Percentiles rank a stretch among this genome's conserved stretches.
Evolutionary conservation across 1,139 yeast species (phyloP).

Genomic region (Saccharomyces hybrid): DNA sequence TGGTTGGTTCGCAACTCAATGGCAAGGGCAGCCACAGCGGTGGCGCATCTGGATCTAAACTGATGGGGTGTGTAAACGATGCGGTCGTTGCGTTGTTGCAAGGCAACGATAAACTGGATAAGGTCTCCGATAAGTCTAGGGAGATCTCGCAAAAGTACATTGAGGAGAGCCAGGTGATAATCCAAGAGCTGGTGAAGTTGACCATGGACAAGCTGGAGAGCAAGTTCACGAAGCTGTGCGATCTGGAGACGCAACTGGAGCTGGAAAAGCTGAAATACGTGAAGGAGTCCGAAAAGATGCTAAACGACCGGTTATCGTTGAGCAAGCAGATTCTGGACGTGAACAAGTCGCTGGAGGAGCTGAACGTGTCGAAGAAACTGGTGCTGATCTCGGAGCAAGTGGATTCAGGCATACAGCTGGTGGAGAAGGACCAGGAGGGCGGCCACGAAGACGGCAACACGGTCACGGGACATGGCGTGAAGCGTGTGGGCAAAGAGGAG

Average conservation of each 20-base stretch:
- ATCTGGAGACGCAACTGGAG: constrained; percentile 23
- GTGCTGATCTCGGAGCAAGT: constrained; percentile 27
- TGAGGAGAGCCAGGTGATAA: constrained; percentile 27
- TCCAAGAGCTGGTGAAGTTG: constrained; percentile 25
- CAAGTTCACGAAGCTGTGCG: constrained; percentile 24
- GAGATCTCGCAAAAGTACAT: constrained; percentile 23
- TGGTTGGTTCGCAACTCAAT: not conserved
- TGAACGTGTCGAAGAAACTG: constrained; percentile 26
- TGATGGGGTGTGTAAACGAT: constrained; percentile 4
- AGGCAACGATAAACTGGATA: constrained; percentile 19
- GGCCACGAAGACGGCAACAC: constrained; percentile 17
- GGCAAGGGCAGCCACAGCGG: not conserved
- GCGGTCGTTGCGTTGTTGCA: constrained; percentile 23
- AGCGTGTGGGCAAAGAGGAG: not conserved
- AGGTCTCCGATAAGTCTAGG: constrained; percentile 24
- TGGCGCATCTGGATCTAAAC: not conserved
- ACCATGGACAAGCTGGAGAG: constrained; percentile 24
- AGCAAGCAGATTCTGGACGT: constrained; percentile 28
- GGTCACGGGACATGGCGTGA: constrained; percentile 18
- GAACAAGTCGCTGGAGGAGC: constrained; percentile 22
- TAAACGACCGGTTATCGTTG: constrained; percentile 25
- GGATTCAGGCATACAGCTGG: constrained; percentile 25
- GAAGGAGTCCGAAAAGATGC: constrained; percentile 24
- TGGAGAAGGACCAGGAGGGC: constrained; percentile 20
- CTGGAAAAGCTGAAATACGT: constrained; percentile 22